These are phyloP conservation scores for Backusella tarrabulga DNA, from an alignment of 192 early-diverging fungal genomes.

Conservation along the genomic window DNA sequence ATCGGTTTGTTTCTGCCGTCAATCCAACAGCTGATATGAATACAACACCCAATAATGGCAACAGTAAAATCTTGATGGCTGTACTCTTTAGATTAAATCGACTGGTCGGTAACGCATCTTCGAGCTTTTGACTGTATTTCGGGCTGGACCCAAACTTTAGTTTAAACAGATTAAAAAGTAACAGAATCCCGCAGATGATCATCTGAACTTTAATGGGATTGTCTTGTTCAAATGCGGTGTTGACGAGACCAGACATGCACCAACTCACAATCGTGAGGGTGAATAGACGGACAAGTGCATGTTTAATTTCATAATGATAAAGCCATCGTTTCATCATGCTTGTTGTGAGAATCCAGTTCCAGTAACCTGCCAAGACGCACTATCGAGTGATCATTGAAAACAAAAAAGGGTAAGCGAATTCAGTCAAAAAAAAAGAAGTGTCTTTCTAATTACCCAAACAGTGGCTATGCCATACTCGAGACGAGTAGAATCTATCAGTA, in stretches of 20 bases:
- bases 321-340: constrained; percentile 59
- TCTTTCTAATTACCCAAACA: constrained; percentile 37
- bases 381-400: constrained; percentile 9
- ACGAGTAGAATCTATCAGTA: constrained; percentile 31
- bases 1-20: constrained; percentile 39
- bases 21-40: constrained; percentile 48
- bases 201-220: constrained; percentile 56
- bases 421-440: background rate
- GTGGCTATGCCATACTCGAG: constrained; percentile 40
- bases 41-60: constrained; percentile 50
- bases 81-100: constrained; percentile 35
- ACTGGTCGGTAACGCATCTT: constrained; percentile 27
- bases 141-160: constrained; percentile 32
- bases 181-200: constrained; percentile 43
- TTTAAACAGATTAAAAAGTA: constrained; percentile 38
- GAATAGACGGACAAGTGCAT: constrained; percentile 51
- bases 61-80: constrained; percentile 36
- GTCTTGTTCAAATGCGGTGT: constrained; percentile 42
- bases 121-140: constrained; percentile 35
- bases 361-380: constrained; percentile 58
- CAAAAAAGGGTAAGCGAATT: background rate
- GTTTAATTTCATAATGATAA: constrained; percentile 53
- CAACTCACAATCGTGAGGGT: constrained; percentile 53
- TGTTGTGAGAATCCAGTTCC: constrained; percentile 55
- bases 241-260: constrained; percentile 49